Conservation (phyloP, 1,284 basidiomycete species). For the Serendipita sp. region DNA sequence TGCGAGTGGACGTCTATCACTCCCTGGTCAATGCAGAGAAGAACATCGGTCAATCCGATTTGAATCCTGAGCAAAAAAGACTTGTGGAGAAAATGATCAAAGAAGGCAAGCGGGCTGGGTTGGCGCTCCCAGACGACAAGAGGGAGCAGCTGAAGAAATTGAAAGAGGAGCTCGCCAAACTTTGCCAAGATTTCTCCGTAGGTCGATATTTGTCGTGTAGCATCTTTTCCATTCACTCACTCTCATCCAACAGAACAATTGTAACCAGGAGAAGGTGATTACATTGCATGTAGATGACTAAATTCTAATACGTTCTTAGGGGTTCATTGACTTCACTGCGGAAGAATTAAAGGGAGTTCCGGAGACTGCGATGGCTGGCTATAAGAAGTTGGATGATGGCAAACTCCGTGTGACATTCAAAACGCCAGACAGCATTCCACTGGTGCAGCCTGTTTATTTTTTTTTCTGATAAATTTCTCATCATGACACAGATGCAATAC, state of each 20-base stretch:
- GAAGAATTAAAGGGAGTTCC: constrained; percentile 71
- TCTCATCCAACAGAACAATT: constrained; percentile 52
- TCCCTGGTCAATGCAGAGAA: constrained; percentile 55
- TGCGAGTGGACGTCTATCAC: constrained; percentile 63
- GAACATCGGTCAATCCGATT: constrained; percentile 43
- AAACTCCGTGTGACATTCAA: constrained; percentile 40
- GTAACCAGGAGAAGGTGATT: constrained; percentile 65
- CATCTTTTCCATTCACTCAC: neutral
- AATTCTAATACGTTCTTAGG: constrained; percentile 27
- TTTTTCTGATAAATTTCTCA: neutral
- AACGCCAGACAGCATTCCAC: constrained; percentile 62
- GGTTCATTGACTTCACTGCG: constrained; percentile 44
- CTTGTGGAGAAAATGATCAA: constrained; percentile 65
- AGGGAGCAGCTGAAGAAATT: constrained; percentile 36
- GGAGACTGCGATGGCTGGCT: constrained; percentile 60
- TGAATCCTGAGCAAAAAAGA: constrained; percentile 48
- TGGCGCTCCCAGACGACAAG: constrained; percentile 53
- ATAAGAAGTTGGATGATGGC: constrained; percentile 45
- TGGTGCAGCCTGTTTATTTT: constrained; percentile 31
- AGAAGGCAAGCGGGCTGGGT: constrained; percentile 60
- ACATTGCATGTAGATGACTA: constrained; percentile 10
- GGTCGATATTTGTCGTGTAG: constrained; percentile 17
- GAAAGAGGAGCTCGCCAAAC: constrained; percentile 43
- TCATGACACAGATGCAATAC: constrained; percentile 48
- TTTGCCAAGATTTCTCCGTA: constrained; percentile 56